phyloP scores from a whole-genome alignment of 2,329 filamentous ascomycete species.

The Neoarthrinium moseri region DNA sequence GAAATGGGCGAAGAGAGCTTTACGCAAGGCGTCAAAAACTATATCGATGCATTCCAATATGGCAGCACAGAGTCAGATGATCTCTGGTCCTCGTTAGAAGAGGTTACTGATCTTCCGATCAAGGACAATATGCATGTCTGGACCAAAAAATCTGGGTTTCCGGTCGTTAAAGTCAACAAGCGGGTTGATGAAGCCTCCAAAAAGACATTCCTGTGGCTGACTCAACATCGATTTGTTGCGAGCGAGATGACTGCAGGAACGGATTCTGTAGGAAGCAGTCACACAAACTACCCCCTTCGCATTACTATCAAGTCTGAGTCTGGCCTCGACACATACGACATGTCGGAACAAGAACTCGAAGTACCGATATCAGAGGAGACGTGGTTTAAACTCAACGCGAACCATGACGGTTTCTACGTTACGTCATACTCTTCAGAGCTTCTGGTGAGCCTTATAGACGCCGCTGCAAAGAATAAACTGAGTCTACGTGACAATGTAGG shows the following conservation, averaged over 20 bases:
- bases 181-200: background rate
- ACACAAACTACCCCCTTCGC: background rate
- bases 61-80: background rate
- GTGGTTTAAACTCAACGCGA: background rate
- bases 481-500: too few species aligned
- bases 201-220: background rate
- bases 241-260: too few species aligned
- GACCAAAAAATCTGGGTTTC: background rate
- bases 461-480: too few species aligned
- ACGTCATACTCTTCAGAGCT: background rate
- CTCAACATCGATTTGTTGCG: too few species aligned
- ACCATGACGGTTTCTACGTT: background rate
- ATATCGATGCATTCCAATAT: background rate
- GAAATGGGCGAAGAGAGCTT: background rate
- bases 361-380: background rate
- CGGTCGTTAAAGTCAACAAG: background rate
- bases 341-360: background rate
- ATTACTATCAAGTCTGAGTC: background rate
- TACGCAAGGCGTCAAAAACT: background rate
- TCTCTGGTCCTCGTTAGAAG: background rate
- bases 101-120: background rate
- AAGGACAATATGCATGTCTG: background rate
- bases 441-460: too few species aligned
- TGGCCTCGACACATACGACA: background rate
- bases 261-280: too few species aligned